A percentile compares a stretch with the other conserved stretches of the same genome.
phyloP scores from a whole-genome alignment of 345 rosid species.

The Triadica sebifera region DNA sequence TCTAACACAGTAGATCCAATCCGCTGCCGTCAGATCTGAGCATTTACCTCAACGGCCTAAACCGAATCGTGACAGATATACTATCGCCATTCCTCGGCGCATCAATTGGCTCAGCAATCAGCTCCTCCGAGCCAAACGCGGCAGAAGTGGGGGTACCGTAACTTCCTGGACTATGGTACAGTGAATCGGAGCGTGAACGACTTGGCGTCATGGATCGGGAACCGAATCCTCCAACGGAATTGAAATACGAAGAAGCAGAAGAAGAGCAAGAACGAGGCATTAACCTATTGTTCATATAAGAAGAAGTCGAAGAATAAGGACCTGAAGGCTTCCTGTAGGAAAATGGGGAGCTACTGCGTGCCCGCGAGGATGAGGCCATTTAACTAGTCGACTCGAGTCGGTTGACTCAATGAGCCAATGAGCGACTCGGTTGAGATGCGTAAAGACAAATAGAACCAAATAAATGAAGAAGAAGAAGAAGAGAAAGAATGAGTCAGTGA shows the following conservation, averaged over 20 bases:
- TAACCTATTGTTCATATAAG: conserved; percentile 51
- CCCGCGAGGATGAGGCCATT: conserved; percentile 85
- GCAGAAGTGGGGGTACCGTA: conserved; percentile 48
- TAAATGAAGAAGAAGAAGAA: conserved; percentile 25
- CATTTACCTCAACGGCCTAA: conserved; percentile 85
- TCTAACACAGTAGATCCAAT: conserved; percentile 46
- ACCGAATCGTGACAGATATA: conserved; percentile 95
- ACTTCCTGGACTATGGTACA: conserved; percentile 35
- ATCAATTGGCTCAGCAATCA: conserved; percentile 61
- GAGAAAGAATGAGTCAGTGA: conserved; percentile 61
- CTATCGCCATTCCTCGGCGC: conserved; percentile 71
- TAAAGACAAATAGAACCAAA: neutral
- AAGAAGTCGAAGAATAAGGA: conserved; percentile 79
- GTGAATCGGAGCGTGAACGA: conserved; percentile 62
- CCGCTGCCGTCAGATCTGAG: conserved; percentile 49
- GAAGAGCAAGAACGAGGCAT: conserved; percentile 79
- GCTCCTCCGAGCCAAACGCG: conserved; percentile 61
- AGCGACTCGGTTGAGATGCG: conserved; percentile 32
- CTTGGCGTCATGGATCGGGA: conserved; percentile 83
- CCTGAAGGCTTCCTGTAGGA: conserved; percentile 69
- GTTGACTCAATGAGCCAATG: conserved; percentile 40
- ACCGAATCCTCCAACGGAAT: conserved; percentile 44
- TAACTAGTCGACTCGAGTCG: neutral
- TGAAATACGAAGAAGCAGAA: conserved; percentile 54
- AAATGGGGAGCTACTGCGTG: conserved; percentile 87